phyloP scores from a whole-genome alignment of 805 yeast species.

The Lipomyces anomalus region DNA sequence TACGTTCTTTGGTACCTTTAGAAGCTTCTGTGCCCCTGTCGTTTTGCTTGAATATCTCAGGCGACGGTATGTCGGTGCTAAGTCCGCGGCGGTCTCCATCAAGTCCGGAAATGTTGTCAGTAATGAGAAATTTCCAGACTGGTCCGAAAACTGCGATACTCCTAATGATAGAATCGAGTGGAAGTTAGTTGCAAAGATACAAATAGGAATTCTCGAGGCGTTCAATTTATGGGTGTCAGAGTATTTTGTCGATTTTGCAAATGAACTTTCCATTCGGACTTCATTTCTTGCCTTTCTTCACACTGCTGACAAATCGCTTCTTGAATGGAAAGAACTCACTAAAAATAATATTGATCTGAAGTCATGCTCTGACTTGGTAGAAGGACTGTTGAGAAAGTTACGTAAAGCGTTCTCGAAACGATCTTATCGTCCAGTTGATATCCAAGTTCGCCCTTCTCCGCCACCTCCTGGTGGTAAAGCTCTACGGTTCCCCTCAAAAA shows the following conservation, averaged over 20 bases:
- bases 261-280: conserved; percentile 55
- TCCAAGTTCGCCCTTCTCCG: conserved; percentile 16
- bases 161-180: conserved; percentile 49
- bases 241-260: conserved; percentile 70
- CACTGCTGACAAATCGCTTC: conserved; percentile 60
- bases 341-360: conserved; percentile 6
- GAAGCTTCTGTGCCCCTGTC: conserved; percentile 57
- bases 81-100: conserved; percentile 46
- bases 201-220: conserved; percentile 75
- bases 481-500: conserved; percentile 10
- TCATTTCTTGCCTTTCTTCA: conserved; percentile 60
- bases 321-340: conserved; percentile 27
- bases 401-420: conserved; percentile 50
- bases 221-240: conserved; percentile 62
- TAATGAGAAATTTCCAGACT: conserved; percentile 27
- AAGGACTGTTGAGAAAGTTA: conserved; percentile 52
- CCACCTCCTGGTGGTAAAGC: not conserved
- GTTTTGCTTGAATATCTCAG: conserved; percentile 48
- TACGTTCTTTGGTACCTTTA: conserved; percentile 64
- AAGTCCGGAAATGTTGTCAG: conserved; percentile 11
- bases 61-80: conserved; percentile 55
- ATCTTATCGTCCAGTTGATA: conserved; percentile 33
- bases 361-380: conserved; percentile 28
- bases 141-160: conserved; percentile 24
- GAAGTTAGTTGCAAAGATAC: conserved; percentile 67